Conservation (phyloP, 164 flowering plant genomes). For the Pachysandra terminalis region DNA sequence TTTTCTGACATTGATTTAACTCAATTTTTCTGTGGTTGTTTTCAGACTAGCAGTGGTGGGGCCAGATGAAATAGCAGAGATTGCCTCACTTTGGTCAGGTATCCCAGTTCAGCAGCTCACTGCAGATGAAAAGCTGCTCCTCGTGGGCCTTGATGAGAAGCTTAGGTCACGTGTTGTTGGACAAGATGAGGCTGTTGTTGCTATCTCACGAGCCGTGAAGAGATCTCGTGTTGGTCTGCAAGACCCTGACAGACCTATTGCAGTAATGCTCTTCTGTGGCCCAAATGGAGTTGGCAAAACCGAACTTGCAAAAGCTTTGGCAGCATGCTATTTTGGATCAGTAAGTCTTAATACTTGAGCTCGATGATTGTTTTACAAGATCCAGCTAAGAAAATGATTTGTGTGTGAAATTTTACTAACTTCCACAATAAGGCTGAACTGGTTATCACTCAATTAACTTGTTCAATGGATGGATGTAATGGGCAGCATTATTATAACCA, state of each 20-base stretch:
- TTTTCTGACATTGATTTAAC: slow-evolving; percentile 5
- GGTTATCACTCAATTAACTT: no score
- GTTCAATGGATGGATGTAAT: no score
- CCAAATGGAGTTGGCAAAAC: slow-evolving; percentile 97
- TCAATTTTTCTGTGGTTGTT: slow-evolving; percentile 11
- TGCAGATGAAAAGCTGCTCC: slow-evolving; percentile 57
- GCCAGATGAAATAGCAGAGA: slow-evolving; percentile 71
- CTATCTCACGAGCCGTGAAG: slow-evolving; percentile 81
- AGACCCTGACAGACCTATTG: slow-evolving; percentile 79
- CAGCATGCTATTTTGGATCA: slow-evolving; percentile 81
- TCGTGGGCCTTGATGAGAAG: slow-evolving; percentile 64
- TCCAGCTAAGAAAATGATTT: no score
- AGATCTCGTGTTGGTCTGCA: slow-evolving; percentile 78
- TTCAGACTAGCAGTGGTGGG: slow-evolving; percentile 58
- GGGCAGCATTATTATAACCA: no score
- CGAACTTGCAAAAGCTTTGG: slow-evolving; percentile 83
- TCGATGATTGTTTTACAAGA: neutral
- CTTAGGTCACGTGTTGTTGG: slow-evolving; percentile 69
- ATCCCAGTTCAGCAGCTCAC: slow-evolving; percentile 81
- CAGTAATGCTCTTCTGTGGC: slow-evolving; percentile 81
- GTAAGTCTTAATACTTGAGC: slow-evolving; percentile 34
- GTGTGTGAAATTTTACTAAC: no score
- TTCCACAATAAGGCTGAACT: no score
- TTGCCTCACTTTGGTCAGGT: slow-evolving; percentile 82
- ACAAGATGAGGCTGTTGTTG: slow-evolving; percentile 84